Evolutionary conservation across 2,329 filamentous ascomycete species (phyloP).

Genomic region (Colletotrichum lupini): DNA sequence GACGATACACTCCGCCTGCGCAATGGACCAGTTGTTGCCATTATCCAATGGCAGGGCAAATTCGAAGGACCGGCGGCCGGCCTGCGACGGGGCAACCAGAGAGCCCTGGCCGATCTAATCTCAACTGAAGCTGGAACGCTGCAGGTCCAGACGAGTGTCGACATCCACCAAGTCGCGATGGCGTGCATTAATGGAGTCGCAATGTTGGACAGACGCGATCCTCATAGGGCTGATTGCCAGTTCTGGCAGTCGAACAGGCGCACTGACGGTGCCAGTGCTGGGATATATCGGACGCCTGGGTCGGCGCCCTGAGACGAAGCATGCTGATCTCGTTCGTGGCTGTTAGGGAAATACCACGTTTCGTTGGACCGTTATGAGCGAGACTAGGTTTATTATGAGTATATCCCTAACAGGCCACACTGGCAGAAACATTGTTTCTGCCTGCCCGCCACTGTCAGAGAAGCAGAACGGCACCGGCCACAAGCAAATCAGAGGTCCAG

Average conservation of each 20-base stretch:
- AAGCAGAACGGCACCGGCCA: slow-evolving; percentile 12
- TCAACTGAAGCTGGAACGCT: slow-evolving; percentile 33
- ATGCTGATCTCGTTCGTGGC: not conserved
- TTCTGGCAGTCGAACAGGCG: not conserved
- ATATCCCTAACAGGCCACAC: slow-evolving; percentile 2
- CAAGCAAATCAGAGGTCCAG: slow-evolving; percentile 27
- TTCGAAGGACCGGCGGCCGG: slow-evolving; percentile 10
- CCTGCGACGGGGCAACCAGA: slow-evolving; percentile 30
- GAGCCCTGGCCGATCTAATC: not conserved
- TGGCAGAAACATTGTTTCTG: slow-evolving; percentile 25
- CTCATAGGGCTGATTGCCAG: slow-evolving; percentile 26
- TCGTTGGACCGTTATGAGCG: accelerated
- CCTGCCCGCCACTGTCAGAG: slow-evolving; percentile 12
- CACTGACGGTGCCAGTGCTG: not conserved
- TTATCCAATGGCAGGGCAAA: slow-evolving; percentile 29
- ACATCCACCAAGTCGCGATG: slow-evolving; percentile 10
- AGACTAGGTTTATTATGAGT: not conserved
- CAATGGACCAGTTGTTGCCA: slow-evolving; percentile 4
- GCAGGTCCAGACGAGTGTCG: not conserved
- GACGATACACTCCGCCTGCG: not conserved
- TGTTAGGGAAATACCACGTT: not conserved
- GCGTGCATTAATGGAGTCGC: slow-evolving; percentile 26
- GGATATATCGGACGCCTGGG: slow-evolving; percentile 1
- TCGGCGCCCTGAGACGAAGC: slow-evolving; percentile 16
- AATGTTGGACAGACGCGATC: slow-evolving; percentile 6